These are phyloP conservation scores for Trametes versicolor DNA, from an alignment of 1,284 basidiomycete genomes.

Conservation along the genomic window DNA sequence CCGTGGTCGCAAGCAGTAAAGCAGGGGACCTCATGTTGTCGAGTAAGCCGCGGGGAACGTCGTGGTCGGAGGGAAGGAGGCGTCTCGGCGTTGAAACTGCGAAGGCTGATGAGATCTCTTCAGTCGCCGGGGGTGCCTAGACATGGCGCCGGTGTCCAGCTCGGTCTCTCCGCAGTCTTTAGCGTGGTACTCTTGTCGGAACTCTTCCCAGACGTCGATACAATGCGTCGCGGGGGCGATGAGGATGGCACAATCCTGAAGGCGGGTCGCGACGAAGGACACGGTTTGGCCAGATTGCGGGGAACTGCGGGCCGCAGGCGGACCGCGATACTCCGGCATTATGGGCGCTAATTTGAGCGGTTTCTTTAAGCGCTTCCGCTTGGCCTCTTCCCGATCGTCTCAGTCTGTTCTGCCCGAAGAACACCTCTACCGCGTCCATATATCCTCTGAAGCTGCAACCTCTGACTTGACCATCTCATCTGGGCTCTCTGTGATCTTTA, in stretches of 20 bases:
- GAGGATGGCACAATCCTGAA: not conserved
- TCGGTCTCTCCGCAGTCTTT: not conserved
- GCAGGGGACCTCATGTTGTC: conserved; percentile 27
- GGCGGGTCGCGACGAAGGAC: not conserved
- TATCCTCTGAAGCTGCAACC: too few relatives aligned
- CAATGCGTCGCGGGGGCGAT: not conserved
- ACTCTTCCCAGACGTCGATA: not conserved
- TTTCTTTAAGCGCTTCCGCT: too few relatives aligned
- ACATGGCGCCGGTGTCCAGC: not conserved
- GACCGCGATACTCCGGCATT: not conserved
- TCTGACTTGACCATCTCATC: too few relatives aligned
- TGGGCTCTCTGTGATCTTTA: too few relatives aligned
- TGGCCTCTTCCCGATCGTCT: too few relatives aligned
- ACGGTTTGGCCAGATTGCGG: not conserved
- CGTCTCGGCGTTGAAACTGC: not conserved
- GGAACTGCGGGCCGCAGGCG: not conserved
- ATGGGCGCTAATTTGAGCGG: too few relatives aligned
- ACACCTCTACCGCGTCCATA: too few relatives aligned
- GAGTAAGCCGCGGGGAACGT: not conserved
- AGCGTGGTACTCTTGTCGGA: not conserved
- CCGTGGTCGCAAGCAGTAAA: conserved; percentile 22
- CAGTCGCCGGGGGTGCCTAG: not conserved
- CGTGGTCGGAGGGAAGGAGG: conserved; percentile 1
- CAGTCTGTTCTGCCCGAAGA: too few relatives aligned
- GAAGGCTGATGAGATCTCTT: conserved; percentile 6